Evolutionary conservation across 352 stramenopile genomes (phyloP), one percentile per base, ranked within the genome.

Genomic region (Globisporangium lucens): DNA sequence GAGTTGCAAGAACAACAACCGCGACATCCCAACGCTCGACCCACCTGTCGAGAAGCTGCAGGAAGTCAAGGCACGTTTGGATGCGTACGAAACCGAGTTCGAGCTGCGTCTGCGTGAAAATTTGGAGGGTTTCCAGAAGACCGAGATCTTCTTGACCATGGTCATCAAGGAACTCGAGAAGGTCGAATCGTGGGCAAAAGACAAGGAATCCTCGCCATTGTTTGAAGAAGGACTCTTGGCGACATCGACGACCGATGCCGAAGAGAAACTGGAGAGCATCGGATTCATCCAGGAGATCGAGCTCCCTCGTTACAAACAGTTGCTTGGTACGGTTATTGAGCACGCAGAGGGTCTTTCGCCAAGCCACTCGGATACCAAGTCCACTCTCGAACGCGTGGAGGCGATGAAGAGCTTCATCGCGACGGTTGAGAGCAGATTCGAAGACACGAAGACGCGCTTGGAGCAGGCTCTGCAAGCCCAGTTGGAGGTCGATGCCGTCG

Each of bases 1-100:
- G 33, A 93, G 85, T 65, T 95, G 87, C 76, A 94, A 94, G 78
- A 94, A 94, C 79, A 95, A 95, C 70, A 82, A 87, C 51, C 87
- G 87, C 24, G 79, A 80, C 5, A 81, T 89, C 15, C 87, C 87
- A 1, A 79, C 82, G 65, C 67, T 95, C 27, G 73, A 89, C 35
- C 87, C 87, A 36, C 79, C 87, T 4, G 78, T 95, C 56, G 87
- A 94, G 69, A 89, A 91, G 59, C 61, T 96, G 33, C 87, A 95
- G 68, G 80, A 89, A 61, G 67, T 90, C 9, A 93, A 94, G 75
- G 75, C 76, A 4, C 67, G 83, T 29, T 59, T 95, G 56, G 82
- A 93, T 67, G 76, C 81, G 30, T 67, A 87, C 22, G 83, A 95
- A 66, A 89, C 78, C 22, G 79, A 82, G 38, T 94, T 84, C 57